Percentiles rank a stretch among this genome's conserved stretches.
These are phyloP conservation scores for Trichoderma asperellum DNA, from an alignment of 2,329 filamentous ascomycete species.

Conservation along the genomic window DNA sequence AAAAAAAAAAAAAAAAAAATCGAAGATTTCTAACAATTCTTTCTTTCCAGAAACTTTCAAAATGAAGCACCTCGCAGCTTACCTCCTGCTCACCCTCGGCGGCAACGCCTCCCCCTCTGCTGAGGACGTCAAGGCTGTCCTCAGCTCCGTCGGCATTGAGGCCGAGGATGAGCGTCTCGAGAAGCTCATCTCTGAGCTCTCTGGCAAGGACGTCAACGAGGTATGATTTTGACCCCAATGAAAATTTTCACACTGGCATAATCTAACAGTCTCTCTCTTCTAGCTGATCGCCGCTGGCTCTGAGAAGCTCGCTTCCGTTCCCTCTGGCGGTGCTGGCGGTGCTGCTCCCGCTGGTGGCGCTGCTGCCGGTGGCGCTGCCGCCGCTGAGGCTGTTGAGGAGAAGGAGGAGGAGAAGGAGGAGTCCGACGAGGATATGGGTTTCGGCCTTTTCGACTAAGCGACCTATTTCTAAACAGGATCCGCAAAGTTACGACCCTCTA, in stretches of 20 bases:
- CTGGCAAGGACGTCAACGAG: constrained; percentile 92
- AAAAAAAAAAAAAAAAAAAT: background rate
- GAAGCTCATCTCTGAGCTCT: constrained; percentile 85
- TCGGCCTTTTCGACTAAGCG: constrained; percentile 76
- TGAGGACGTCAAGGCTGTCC: constrained; percentile 82
- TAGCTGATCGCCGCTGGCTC: constrained; percentile 91
- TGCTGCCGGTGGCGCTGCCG: constrained; percentile 64
- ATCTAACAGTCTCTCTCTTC: background rate
- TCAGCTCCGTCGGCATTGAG: constrained; percentile 94
- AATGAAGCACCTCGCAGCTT: constrained; percentile 99
- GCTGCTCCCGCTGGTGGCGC: constrained; percentile 72
- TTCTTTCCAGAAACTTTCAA: constrained; percentile 49
- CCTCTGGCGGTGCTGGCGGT: constrained; percentile 72
- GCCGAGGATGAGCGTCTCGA: constrained; percentile 84
- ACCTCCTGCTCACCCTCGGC: constrained; percentile 93
- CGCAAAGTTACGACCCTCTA: constrained; percentile 40
- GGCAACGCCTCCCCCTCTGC: constrained; percentile 90
- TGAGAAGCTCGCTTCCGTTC: constrained; percentile 95
- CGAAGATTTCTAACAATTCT: constrained; percentile 6
- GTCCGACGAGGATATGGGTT: constrained; percentile 77
- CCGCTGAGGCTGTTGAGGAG: constrained; percentile 85
- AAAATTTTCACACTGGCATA: background rate
- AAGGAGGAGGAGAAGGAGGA: constrained; percentile 65
- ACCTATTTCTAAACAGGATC: constrained; percentile 35
- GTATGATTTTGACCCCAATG: constrained; percentile 56